Evolutionary conservation across 2,329 filamentous ascomycete genomes (phyloP).

Genomic region (Diaporthe australafricana): DNA sequence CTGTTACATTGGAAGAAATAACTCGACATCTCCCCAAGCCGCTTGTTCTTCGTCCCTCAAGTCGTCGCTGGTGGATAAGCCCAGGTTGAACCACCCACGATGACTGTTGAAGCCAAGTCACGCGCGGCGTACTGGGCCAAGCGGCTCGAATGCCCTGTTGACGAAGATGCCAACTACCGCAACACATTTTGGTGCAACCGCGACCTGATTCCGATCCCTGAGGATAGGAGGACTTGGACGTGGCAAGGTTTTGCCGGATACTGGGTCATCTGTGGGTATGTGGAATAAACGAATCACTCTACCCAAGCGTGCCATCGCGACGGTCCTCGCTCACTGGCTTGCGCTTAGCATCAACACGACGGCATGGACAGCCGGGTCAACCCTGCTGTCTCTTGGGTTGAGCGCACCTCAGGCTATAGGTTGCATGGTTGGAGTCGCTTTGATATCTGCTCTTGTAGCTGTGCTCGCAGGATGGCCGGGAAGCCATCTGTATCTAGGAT

Average conservation of each 20-base stretch:
- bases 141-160: slow-evolving; percentile 39
- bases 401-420: slow-evolving; percentile 46
- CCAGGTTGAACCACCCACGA: neutral
- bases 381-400: slow-evolving; percentile 44
- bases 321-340: neutral
- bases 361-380: slow-evolving; percentile 45
- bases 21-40: neutral
- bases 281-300: neutral
- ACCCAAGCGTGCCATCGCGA: neutral
- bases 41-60: neutral
- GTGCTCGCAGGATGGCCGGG: slow-evolving; percentile 50
- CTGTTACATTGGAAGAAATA: neutral
- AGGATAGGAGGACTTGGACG: slow-evolving; percentile 43
- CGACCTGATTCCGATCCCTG: slow-evolving; percentile 45
- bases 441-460: slow-evolving; percentile 48
- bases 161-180: slow-evolving; percentile 45
- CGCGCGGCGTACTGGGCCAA: slow-evolving; percentile 34
- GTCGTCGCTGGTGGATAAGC: slow-evolving; percentile 6
- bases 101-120: slow-evolving; percentile 11
- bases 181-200: slow-evolving; percentile 49
- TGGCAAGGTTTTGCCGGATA: slow-evolving; percentile 47
- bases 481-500: slow-evolving; percentile 47
- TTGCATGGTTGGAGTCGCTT: slow-evolving; percentile 46
- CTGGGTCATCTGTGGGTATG: slow-evolving; percentile 45
- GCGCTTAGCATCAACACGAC: slow-evolving; percentile 41